Conservation (phyloP, 73 alveolate genomes). For the Durusdinium trenchii region DNA sequence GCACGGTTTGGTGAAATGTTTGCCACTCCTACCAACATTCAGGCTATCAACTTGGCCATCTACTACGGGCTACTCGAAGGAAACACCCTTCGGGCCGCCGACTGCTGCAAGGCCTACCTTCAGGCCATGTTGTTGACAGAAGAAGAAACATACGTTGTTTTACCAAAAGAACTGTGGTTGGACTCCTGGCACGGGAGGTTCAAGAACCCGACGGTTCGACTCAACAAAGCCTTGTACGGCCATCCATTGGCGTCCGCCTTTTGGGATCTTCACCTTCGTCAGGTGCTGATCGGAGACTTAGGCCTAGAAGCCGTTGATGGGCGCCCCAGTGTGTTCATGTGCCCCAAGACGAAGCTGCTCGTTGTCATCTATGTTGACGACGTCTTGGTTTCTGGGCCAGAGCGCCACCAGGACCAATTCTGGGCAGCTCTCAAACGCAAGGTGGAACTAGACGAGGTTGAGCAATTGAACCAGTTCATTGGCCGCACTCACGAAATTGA, state of each 20-base stretch:
- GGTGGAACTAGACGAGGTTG: not conserved
- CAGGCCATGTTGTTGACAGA: not conserved
- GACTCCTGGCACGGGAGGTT: not conserved
- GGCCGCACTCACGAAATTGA: not conserved
- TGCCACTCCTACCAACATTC: not conserved
- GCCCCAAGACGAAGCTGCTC: not conserved
- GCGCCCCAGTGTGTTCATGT: not conserved
- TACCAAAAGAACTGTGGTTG: slow-evolving; percentile 14
- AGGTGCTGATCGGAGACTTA: not conserved
- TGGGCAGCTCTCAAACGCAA: not conserved
- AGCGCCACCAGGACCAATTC: not conserved
- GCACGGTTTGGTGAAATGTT: not conserved
- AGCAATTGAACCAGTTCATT: not conserved
- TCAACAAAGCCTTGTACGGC: not conserved
- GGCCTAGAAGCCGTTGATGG: not conserved
- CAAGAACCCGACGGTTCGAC: not conserved
- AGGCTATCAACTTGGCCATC: not conserved
- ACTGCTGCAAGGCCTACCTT: not conserved
- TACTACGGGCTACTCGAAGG: not conserved
- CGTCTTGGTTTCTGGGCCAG: not conserved
- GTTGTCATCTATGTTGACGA: slow-evolving; percentile 23
- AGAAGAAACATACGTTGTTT: not conserved
- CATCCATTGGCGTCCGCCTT: not conserved
- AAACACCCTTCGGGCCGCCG: not conserved
- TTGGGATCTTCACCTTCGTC: not conserved